These are phyloP conservation scores for Halophytophthora batemanensis DNA, from an alignment of 352 stramenopile species.

Conservation along the genomic window DNA sequence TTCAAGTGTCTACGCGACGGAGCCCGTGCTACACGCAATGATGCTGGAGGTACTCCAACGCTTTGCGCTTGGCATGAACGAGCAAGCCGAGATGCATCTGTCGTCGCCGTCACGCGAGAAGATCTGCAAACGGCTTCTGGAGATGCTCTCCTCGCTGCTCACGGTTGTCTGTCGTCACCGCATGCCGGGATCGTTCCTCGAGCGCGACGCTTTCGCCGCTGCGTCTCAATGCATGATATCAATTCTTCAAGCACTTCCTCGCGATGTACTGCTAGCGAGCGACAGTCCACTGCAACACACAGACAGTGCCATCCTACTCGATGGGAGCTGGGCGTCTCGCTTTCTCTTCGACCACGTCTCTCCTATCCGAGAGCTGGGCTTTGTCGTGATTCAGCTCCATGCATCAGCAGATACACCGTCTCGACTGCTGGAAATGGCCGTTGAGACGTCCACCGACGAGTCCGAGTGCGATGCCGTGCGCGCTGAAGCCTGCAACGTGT, in stretches of 20 bases:
- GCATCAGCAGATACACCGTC: conserved; percentile 6
- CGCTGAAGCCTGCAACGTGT: conserved; percentile 30
- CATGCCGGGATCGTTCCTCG: conserved; percentile 49
- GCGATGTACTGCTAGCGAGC: conserved; percentile 14
- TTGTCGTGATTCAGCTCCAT: conserved; percentile 20
- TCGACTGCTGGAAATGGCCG: conserved; percentile 40
- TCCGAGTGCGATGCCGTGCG: conserved; percentile 57
- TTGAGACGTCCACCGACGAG: conserved; percentile 45
- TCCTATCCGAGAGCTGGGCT: conserved; percentile 46
- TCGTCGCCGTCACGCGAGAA: conserved; percentile 24
- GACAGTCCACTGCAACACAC: conserved; percentile 27
- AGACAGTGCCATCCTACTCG: conserved; percentile 32
- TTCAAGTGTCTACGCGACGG: conserved; percentile 32
- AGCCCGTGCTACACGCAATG: conserved; percentile 38
- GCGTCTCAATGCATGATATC: conserved; percentile 39
- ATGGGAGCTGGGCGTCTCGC: conserved; percentile 47
- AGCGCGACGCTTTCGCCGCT: conserved; percentile 34
- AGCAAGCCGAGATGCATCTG: conserved; percentile 6
- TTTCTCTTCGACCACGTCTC: conserved; percentile 60
- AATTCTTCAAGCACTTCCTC: conserved; percentile 25
- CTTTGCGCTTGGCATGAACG: conserved; percentile 22
- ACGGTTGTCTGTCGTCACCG: conserved; percentile 49
- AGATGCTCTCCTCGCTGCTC: conserved; percentile 41
- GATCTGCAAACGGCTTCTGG: conserved; percentile 36
- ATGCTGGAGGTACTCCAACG: conserved; percentile 42